Evolutionary conservation across 1,139 yeast genomes (phyloP), one percentile per base, ranked within the genome.

Genomic region (Lodderomyces elongisporus): DNA sequence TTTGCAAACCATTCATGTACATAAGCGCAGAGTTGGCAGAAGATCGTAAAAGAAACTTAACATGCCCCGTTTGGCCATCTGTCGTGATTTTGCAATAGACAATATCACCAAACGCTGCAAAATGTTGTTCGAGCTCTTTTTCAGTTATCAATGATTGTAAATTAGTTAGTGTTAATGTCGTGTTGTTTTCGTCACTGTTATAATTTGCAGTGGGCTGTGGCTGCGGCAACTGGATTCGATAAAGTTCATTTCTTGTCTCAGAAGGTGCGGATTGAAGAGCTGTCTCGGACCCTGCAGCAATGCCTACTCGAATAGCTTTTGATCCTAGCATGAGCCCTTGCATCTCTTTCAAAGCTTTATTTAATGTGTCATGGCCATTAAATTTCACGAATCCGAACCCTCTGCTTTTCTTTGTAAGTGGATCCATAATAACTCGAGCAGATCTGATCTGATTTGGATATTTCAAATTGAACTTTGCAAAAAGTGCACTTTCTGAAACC

Each of bases 321-420:
- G 84, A 82, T 33, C 85, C 87, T 28, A 85, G 61, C 54, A 78
- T 67, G 17, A 70, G 68, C 3, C 95, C 95, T 53, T 84, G 87
- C 95, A 85, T 85, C 50, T 85, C 94, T 17, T 67, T 60, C 27
- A 85, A 61, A 0, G 96, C 95, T 30, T 78, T 66, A 43, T 77
- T 78, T 58, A 88, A 82, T 36, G 82, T 85, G n/a, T 72, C 70
- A 44, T 79, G 83, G 37, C 75, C 73, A 28, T 74, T 63, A 54
- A 89, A 87, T 41, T 95, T 72, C n/a, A 88, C 91, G 58, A 89
- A 88, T 1, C 96, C 97, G 59, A 85, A 87, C 26, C 96, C 94
- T 46, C 91, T 77, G 3, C 95, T 81, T 15, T 71, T 66, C 13
- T 83, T 84, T 2, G 93, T 77, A 15, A 72, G 66, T 3, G 87